phyloP scores from a whole-genome alignment of 192 early-diverging fungal species.

The Polychytrium aggregatum region DNA sequence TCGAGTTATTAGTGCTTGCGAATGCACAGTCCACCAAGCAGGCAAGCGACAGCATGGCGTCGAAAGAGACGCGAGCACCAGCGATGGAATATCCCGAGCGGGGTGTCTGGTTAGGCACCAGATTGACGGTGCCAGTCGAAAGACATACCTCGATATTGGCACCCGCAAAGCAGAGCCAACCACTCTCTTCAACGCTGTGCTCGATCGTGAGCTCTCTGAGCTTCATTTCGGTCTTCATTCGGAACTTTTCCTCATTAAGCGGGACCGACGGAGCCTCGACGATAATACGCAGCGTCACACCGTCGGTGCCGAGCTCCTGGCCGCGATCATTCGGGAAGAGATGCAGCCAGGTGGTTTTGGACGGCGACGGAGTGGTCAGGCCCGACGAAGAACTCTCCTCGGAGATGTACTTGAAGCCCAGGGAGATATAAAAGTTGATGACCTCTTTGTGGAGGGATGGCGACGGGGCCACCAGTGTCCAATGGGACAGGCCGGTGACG shows the following conservation, averaged over 20 bases:
- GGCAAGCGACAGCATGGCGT: not conserved
- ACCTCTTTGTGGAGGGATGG: conserved; percentile 16
- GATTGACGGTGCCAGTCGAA: not conserved
- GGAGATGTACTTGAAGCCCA: conserved; percentile 46
- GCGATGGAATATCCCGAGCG: not conserved
- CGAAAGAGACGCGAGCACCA: not conserved
- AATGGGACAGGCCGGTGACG: conserved; percentile 21
- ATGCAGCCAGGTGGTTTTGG: conserved; percentile 39
- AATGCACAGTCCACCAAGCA: not conserved
- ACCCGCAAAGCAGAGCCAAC: conserved; percentile 9
- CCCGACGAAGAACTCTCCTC: too few relatives aligned
- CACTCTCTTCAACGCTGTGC: not conserved
- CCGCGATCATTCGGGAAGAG: conserved; percentile 35
- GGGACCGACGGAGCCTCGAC: conserved; percentile 1
- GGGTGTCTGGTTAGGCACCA: not conserved
- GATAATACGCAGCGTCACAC: conserved; percentile 7
- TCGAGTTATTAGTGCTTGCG: not conserved
- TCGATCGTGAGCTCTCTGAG: conserved; percentile 1
- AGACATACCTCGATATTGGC: conserved; percentile 4
- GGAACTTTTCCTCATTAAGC: conserved; percentile 6
- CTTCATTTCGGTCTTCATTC: conserved; percentile 12
- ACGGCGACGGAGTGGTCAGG: conserved; percentile 20
- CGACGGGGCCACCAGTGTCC: conserved; percentile 16
- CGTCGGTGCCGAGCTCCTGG: conserved; percentile 14
- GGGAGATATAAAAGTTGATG: conserved; percentile 38